Evolutionary conservation across 2,329 filamentous ascomycete species (phyloP).

Genomic region (Elsinoe batatas): DNA sequence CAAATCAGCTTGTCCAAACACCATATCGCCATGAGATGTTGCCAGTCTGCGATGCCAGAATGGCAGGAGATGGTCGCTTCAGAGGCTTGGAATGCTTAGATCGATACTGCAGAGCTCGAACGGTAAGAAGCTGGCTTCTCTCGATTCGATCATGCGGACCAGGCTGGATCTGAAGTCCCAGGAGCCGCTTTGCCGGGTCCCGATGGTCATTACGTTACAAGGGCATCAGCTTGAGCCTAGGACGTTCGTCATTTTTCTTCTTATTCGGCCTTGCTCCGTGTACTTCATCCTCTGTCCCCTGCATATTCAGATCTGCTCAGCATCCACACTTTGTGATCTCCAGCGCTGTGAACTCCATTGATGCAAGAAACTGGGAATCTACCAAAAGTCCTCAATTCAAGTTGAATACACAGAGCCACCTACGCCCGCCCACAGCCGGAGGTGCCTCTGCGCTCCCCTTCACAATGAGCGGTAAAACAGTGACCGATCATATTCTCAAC

Average conservation of each 20-base stretch:
- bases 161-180: neutral
- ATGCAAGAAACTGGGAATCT: no score
- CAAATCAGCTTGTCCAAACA: neutral
- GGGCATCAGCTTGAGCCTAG: slow-evolving; percentile 1
- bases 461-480: neutral
- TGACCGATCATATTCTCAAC: slow-evolving; percentile 28
- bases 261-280: neutral
- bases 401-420: no score
- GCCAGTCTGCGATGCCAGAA: neutral
- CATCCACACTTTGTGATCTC: neutral
- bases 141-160: neutral
- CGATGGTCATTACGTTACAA: neutral
- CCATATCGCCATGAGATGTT: neutral
- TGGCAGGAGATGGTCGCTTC: neutral
- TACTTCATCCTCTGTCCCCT: neutral
- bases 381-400: no score
- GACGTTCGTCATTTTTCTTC: neutral
- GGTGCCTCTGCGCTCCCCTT: no score
- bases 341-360: no score
- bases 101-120: no score
- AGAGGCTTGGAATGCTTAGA: neutral
- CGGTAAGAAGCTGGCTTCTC: neutral
- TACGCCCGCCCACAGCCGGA: neutral
- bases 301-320: neutral
- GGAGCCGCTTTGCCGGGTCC: slow-evolving; percentile 3